phyloP scores from a whole-genome alignment of 1,284 basidiomycete genomes.

The Sutorius eximius region DNA sequence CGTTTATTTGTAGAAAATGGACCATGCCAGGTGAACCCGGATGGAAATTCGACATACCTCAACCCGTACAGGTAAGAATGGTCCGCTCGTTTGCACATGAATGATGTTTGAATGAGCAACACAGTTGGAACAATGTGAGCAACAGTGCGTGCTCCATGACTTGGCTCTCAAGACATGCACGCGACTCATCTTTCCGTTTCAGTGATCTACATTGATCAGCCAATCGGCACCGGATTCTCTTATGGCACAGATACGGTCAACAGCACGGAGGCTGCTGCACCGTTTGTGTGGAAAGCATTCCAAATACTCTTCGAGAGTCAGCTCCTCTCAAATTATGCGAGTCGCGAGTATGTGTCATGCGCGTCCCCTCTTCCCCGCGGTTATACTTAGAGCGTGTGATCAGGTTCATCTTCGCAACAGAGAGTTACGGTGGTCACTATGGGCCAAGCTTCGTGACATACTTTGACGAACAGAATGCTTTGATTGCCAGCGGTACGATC shows the following conservation, averaged over 20 bases:
- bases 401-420: conserved; percentile 64
- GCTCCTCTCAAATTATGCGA: conserved; percentile 57
- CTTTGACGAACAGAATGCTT: conserved; percentile 64
- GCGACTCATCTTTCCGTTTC: not conserved
- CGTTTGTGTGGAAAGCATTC: conserved; percentile 61
- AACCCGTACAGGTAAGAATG: conserved; percentile 32
- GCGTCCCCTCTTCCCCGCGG: not conserved
- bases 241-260: conserved; percentile 56
- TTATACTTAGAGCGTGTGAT: not conserved
- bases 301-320: conserved; percentile 67
- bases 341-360: conserved; percentile 47
- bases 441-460: conserved; percentile 63
- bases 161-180: not conserved
- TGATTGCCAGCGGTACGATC: conserved; percentile 50
- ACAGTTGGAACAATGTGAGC: conserved; percentile 69
- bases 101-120: conserved; percentile 3
- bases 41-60: conserved; percentile 25
- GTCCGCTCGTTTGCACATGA: not conserved
- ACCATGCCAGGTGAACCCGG: conserved; percentile 30
- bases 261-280: conserved; percentile 50
- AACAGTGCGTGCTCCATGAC: conserved; percentile 47
- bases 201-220: conserved; percentile 80
- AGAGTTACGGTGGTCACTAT: conserved; percentile 72
- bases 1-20: conserved; percentile 25
- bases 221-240: conserved; percentile 68